Evolutionary conservation across 495 filamentous ascomycete genomes (phyloP).

Genomic region (Gamarada debralockiae): DNA sequence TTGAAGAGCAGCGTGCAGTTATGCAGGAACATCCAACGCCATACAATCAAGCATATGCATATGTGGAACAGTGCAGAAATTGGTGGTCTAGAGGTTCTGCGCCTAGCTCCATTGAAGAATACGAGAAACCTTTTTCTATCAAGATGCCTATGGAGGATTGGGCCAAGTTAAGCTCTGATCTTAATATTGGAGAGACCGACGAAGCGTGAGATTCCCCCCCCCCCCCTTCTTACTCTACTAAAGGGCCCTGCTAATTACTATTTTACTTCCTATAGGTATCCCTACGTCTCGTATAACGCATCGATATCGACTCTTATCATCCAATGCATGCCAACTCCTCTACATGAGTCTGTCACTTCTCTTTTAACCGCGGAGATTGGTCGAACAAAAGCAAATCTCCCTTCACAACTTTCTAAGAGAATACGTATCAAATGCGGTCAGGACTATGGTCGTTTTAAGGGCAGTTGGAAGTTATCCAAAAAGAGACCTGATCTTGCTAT

Average conservation of each 20-base stretch:
- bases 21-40: too few relatives aligned
- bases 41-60: background rate
- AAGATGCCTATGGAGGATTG: background rate
- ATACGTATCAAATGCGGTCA: background rate
- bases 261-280: background rate
- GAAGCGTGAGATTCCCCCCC: background rate
- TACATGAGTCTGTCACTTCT: background rate
- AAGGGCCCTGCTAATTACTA: background rate
- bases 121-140: background rate
- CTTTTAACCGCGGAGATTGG: background rate
- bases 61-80: background rate
- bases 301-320: background rate
- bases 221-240: background rate
- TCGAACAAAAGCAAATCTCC: background rate
- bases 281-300: background rate
- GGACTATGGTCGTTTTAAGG: background rate
- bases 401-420: background rate
- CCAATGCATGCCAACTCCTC: background rate
- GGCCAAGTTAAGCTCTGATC: background rate
- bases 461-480: background rate
- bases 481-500: background rate
- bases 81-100: background rate
- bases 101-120: background rate
- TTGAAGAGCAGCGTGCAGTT: background rate
- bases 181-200: background rate